Evolutionary conservation across 2,329 filamentous ascomycete genomes (phyloP).

Genomic region (Cladorrhinum sp.): DNA sequence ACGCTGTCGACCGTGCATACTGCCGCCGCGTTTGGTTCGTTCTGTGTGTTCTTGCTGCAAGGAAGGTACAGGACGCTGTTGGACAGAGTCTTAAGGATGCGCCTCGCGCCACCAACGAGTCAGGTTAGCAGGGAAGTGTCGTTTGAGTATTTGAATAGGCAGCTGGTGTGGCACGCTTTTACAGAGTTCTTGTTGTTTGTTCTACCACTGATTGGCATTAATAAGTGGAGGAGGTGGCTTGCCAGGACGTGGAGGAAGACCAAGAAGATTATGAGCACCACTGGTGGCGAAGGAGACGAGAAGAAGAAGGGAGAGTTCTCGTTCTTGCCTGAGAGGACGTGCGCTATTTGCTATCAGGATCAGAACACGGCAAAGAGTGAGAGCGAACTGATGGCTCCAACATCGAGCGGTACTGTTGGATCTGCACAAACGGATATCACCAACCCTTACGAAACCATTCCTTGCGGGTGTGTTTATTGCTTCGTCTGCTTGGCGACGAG

Average conservation of each 20-base stretch:
- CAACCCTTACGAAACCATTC: conserved; percentile 88
- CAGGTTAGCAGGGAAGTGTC: conserved; percentile 89
- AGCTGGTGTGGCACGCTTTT: conserved; percentile 99
- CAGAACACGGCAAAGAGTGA: conserved; percentile 77
- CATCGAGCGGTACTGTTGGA: conserved; percentile 75
- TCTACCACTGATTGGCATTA: conserved; percentile 92
- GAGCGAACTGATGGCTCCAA: conserved; percentile 67
- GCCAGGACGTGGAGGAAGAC: conserved; percentile 80
- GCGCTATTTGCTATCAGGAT: conserved; percentile 94
- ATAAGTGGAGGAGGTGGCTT: conserved; percentile 90
- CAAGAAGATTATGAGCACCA: conserved; percentile 58
- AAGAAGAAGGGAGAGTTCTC: conserved; percentile 69
- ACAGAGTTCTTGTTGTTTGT: conserved; percentile 98
- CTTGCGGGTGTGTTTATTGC: conserved; percentile 91
- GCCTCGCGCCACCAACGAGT: conserved; percentile 78
- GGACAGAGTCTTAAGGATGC: conserved; percentile 78
- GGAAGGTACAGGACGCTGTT: conserved; percentile 88
- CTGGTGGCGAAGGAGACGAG: conserved; percentile 34
- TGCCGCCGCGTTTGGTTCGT: conserved; percentile 76
- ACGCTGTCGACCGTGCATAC: conserved; percentile 72
- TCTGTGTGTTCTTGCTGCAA: conserved; percentile 86
- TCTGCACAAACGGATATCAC: conserved; percentile 91
- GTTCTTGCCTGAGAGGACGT: conserved; percentile 89
- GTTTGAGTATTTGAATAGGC: conserved; percentile 95
- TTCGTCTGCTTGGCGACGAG: conserved; percentile 91